Evolutionary conservation across 495 filamentous ascomycete genomes (phyloP).

Genomic region (Aspergillus sclerotiicarbonarius): DNA sequence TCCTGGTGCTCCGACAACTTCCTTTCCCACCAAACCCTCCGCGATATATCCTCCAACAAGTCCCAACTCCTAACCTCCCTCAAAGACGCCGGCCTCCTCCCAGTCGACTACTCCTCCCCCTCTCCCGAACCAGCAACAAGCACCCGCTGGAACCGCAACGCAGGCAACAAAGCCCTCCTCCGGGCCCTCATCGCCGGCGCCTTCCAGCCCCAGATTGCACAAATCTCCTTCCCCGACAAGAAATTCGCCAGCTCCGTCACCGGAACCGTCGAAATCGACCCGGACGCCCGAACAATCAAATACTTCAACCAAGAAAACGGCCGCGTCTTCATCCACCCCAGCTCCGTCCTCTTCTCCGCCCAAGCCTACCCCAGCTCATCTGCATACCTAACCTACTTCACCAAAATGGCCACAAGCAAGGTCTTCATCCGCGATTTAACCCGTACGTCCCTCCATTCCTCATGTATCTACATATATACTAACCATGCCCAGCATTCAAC

Average conservation of each 20-base stretch:
- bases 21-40: constrained; percentile 77
- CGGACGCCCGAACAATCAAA: constrained; percentile 86
- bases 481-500: constrained; percentile 67
- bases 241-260: constrained; percentile 83
- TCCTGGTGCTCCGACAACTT: constrained; percentile 85
- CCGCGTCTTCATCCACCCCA: constrained; percentile 88
- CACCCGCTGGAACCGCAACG: constrained; percentile 48
- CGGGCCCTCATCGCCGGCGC: constrained; percentile 87
- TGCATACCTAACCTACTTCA: constrained; percentile 80
- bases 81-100: constrained; percentile 79
- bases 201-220: constrained; percentile 86
- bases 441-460: constrained; percentile 54
- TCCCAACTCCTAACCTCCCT: constrained; percentile 83
- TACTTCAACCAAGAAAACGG: constrained; percentile 86
- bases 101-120: constrained; percentile 41
- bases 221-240: constrained; percentile 90
- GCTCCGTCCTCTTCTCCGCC: constrained; percentile 78
- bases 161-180: constrained; percentile 60
- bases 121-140: constrained; percentile 7
- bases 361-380: constrained; percentile 68
- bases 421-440: constrained; percentile 85
- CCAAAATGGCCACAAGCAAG: constrained; percentile 86
- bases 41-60: constrained; percentile 82
- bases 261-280: constrained; percentile 87
- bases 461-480: constrained; percentile 2